Evolutionary conservation across 108 stramenopile genomes (phyloP).

Genomic region (Cylindrotheca fusiformis): DNA sequence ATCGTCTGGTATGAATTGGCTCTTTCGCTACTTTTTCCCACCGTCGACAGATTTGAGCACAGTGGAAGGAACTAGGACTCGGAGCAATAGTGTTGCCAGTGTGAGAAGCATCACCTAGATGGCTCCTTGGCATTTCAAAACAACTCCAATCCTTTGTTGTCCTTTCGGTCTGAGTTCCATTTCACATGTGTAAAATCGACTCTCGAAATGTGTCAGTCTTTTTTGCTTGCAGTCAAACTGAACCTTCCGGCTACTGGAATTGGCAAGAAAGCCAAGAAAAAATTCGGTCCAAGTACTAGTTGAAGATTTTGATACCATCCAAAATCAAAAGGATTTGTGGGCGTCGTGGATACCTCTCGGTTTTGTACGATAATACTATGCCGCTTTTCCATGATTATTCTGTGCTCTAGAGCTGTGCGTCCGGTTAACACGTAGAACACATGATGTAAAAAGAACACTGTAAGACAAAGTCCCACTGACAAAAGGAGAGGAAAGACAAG

Average conservation of each 20-base stretch:
- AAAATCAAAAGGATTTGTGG: constrained; percentile 36
- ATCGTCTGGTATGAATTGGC: constrained; percentile 77
- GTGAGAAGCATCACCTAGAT: constrained; percentile 6
- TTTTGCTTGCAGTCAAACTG: too few relatives aligned
- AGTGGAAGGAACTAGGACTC: constrained; percentile 50
- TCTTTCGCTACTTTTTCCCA: constrained; percentile 66
- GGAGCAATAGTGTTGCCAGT: constrained; percentile 68
- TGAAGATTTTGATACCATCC: constrained; percentile 36
- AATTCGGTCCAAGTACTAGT: constrained; percentile 33
- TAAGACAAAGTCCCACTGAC: constrained; percentile 28
- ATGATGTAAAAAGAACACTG: constrained; percentile 38
- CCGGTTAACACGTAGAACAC: constrained; percentile 26
- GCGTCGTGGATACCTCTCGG: background rate
- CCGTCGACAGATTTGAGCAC: constrained; percentile 28
- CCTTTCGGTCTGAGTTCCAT: too few relatives aligned
- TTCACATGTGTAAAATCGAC: too few relatives aligned
- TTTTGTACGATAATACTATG: constrained; percentile 9
- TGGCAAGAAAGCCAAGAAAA: constrained; percentile 27
- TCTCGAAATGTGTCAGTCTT: too few relatives aligned
- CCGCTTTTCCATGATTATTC: constrained; percentile 28
- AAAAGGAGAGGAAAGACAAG: constrained; percentile 44
- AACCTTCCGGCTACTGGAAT: constrained; percentile 20
- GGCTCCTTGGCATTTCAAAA: background rate
- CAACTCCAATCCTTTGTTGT: background rate
- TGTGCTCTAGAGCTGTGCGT: constrained; percentile 51